Base-by-base conservation (phyloP, 2,329 filamentous ascomycete species). In the Aureobasidium subglaciale region DNA sequence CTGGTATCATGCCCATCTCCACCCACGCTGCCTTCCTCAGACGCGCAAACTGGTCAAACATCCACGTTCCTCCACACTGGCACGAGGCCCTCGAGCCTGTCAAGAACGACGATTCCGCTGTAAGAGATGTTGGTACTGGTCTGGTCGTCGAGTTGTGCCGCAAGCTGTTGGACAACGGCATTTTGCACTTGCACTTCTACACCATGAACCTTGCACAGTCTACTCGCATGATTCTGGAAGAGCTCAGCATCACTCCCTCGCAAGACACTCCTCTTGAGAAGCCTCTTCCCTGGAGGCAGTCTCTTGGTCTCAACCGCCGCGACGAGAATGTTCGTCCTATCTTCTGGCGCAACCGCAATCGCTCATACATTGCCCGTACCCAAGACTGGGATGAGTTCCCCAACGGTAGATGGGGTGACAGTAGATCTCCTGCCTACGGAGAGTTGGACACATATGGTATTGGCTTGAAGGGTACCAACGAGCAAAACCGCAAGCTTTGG, bases 321-420 rank as follows among this genome's bases (percentile, higher is more conserved):
- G 88, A 89, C 45, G 93, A 99, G 74, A 95, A 96, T 67, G 93
- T 99, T 40, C 88, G 93, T 53, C 93, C 93, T 30, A 95, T 99
- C 63, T 99, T 99, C 80, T 99, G 93, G 93, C 86, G 92, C 64
- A 96, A 97, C 74, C 84, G 93, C 57, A 93, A 95, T 73, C 90
- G 93, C 68, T 96, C 91, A 4, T 99, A 99, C 65, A 85, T 99
- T 55, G 85, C 90, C 56, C 89, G 93, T 55, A 99, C 93, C 0
- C 91, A 96, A 69, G 92, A 96, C 63, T 99, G 93, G 93, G 93
- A 99, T 65, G 93, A 99, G 71, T 99, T 96, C 65, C 93, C 93
- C 56, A 99, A 99, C 77, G 93, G 93, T 43, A 87, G 93, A 71
- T 99, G 93, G 93, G 95, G 93, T 73, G 93, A 99, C 71, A 92